Conservation (phyloP, 192 early-diverging fungal genomes). For the Pilaira anomala region DNA sequence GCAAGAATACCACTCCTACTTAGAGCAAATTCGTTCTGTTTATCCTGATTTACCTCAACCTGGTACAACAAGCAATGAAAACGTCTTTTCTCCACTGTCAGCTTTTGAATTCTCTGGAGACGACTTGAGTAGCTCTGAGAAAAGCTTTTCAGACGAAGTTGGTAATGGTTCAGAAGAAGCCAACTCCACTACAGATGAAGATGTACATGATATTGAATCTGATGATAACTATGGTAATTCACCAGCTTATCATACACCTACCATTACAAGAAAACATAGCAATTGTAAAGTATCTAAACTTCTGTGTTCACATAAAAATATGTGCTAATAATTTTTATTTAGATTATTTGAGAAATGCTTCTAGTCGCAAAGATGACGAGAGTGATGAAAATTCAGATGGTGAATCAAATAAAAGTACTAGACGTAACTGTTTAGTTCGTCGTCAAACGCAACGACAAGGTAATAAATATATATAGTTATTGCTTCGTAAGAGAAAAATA, state of each 20-base stretch:
- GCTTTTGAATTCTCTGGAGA: conserved; percentile 2
- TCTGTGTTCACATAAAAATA: too few species aligned
- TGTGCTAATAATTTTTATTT: too few species aligned
- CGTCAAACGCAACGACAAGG: too few species aligned
- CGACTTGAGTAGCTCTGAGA: not conserved
- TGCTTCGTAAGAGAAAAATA: too few species aligned
- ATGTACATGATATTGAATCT: not conserved
- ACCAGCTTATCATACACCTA: not conserved
- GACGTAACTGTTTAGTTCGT: not conserved
- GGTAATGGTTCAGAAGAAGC: not conserved
- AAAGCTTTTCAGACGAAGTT: not conserved
- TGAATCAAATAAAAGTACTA: not conserved
- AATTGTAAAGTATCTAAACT: not conserved
- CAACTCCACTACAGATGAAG: conserved; percentile 8
- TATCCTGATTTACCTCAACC: not conserved
- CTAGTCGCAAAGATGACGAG: too few species aligned
- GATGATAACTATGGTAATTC: conserved; percentile 12
- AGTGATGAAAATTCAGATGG: not conserved
- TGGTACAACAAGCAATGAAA: not conserved
- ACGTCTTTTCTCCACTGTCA: not conserved
- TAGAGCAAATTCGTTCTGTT: not conserved
- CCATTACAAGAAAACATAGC: not conserved
- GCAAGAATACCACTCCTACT: not conserved
- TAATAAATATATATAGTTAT: too few species aligned
- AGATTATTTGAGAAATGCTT: conserved; percentile 1